Percentiles rank a stretch among this genome's conserved stretches.
These are phyloP conservation scores for Pezicula carpinea DNA, from an alignment of 2,329 filamentous ascomycete genomes.

Conservation along the genomic window DNA sequence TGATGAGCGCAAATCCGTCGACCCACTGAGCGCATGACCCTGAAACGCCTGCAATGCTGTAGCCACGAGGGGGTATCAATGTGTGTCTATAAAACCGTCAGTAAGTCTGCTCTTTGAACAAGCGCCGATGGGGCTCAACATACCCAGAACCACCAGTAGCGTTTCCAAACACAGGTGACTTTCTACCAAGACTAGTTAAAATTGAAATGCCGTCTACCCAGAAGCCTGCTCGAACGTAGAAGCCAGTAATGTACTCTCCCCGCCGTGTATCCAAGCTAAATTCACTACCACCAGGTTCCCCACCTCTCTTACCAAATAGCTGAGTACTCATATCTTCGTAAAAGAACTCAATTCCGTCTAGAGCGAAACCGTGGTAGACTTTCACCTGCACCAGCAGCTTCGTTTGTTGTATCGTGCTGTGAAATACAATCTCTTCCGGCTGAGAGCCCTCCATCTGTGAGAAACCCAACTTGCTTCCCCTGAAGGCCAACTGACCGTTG, in stretches of 20 bases:
- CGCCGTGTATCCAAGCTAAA: slow-evolving; percentile 83
- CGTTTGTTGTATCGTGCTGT: slow-evolving; percentile 61
- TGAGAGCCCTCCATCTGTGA: slow-evolving; percentile 67
- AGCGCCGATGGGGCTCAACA: slow-evolving; percentile 34
- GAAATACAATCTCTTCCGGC: slow-evolving; percentile 69
- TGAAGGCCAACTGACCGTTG: slow-evolving; percentile 69
- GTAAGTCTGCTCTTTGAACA: slow-evolving; percentile 3
- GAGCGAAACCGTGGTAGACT: slow-evolving; percentile 69
- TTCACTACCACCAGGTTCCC: slow-evolving; percentile 62
- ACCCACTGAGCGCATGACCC: slow-evolving; percentile 79
- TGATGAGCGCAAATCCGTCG: slow-evolving; percentile 80
- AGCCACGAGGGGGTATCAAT: slow-evolving; percentile 83
- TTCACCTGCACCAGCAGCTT: slow-evolving; percentile 71
- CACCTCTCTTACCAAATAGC: slow-evolving; percentile 78
- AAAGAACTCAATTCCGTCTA: slow-evolving; percentile 87
- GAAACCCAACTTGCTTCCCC: slow-evolving; percentile 68
- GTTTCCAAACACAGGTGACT: slow-evolving; percentile 82
- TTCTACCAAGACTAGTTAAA: slow-evolving; percentile 81
- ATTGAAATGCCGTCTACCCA: slow-evolving; percentile 90
- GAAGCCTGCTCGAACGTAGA: slow-evolving; percentile 71
- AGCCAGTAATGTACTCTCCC: slow-evolving; percentile 84
- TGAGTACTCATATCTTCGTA: slow-evolving; percentile 85
- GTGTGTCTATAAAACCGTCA: slow-evolving; percentile 58
- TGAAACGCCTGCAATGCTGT: slow-evolving; percentile 80
- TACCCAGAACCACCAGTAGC: slow-evolving; percentile 75